These are phyloP conservation scores for Tetradesmus obliquus DNA, from an alignment of 139 green algal genomes.

Conservation along the genomic window DNA sequence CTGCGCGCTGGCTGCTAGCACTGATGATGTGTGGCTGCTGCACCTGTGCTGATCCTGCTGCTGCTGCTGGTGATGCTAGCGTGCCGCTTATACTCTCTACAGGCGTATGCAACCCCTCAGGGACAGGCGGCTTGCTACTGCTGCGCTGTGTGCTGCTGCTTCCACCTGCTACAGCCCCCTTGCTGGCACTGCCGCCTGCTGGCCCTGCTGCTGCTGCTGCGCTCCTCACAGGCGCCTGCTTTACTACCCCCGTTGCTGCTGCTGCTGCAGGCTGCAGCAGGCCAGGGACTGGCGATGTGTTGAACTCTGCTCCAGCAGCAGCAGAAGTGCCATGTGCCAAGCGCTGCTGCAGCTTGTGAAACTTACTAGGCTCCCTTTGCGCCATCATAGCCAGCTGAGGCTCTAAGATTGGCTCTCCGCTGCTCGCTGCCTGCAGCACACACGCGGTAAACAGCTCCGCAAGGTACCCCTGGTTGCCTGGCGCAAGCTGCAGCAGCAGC, in stretches of 20 bases:
- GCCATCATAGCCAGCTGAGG: constrained; percentile 40
- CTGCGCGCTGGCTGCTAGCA: background rate
- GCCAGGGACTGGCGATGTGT: background rate
- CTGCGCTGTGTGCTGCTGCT: background rate
- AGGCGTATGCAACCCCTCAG: background rate
- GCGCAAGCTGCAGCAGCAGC: constrained; percentile 39
- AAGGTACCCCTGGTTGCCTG: constrained; percentile 20
- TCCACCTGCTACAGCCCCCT: background rate
- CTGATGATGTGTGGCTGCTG: background rate
- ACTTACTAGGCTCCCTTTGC: constrained; percentile 27
- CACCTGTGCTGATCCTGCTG: background rate
- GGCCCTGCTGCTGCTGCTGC: background rate
- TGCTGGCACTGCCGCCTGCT: background rate
- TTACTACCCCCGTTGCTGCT: background rate
- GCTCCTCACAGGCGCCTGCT: background rate
- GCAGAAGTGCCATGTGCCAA: constrained; percentile 5
- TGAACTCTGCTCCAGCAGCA: background rate
- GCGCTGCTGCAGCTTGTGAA: constrained; percentile 45
- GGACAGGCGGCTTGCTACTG: background rate
- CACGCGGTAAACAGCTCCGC: constrained; percentile 43
- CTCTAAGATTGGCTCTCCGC: constrained; percentile 33
- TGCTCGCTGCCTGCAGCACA: constrained; percentile 39
- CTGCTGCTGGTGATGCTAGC: background rate
- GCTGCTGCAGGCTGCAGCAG: background rate
- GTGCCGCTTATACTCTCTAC: background rate